Conservation (phyloP, 768 basidiomycete genomes). For the Leccinum broughii region DNA sequence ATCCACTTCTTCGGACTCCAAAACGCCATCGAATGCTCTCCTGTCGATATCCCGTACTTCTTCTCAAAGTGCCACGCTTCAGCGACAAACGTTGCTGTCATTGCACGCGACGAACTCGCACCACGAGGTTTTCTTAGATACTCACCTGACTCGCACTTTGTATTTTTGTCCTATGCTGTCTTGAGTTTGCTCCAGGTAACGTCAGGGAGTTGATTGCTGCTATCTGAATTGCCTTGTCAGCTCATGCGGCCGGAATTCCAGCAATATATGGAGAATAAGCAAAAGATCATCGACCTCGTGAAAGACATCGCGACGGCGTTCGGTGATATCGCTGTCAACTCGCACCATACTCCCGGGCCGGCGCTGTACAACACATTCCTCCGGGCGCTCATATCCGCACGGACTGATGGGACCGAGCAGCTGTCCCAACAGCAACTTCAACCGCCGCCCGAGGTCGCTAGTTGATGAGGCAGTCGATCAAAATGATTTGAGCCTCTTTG, state of each 20-base stretch:
- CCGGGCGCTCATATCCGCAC: constrained; percentile 68
- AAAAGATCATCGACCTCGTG: constrained; percentile 66
- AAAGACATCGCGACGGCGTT: constrained; percentile 82
- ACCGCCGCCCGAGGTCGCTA: constrained; percentile 17
- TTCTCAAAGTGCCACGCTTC: constrained; percentile 76
- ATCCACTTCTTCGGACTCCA: constrained; percentile 96
- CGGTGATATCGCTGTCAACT: constrained; percentile 73
- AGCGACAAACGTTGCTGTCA: constrained; percentile 65
- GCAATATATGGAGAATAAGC: constrained; percentile 71
- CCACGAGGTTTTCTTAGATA: constrained; percentile 78
- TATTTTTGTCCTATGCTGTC: constrained; percentile 91
- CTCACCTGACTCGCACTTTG: constrained; percentile 88
- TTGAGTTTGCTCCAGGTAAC: constrained; percentile 86
- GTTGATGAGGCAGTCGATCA: constrained; percentile 22
- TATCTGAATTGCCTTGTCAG: constrained; percentile 39
- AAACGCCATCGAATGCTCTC: constrained; percentile 79
- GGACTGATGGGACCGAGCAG: constrained; percentile 34
- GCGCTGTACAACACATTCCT: constrained; percentile 86
- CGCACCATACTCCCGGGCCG: constrained; percentile 70
- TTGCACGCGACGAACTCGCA: constrained; percentile 81
- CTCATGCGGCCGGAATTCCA: constrained; percentile 84
- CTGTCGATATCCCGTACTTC: constrained; percentile 78
- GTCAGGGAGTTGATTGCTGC: not conserved
- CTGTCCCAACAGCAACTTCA: constrained; percentile 26
- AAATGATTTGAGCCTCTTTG: constrained; percentile 34